Base-by-base conservation (phyloP, 108 stramenopile genomes). In the Discostella pseudostelligera region DNA sequence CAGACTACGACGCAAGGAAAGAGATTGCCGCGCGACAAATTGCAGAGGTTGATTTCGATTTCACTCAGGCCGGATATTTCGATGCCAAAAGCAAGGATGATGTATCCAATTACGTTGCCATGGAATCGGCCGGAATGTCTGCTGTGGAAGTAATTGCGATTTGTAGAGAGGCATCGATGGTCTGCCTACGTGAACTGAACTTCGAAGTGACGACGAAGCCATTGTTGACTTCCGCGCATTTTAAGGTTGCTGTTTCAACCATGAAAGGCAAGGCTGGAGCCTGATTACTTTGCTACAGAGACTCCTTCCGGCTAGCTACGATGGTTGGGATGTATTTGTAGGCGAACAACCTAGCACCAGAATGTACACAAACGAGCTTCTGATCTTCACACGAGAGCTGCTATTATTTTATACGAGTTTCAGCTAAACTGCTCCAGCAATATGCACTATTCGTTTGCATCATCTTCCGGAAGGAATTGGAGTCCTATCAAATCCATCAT, bases 101-200 rank as follows among this genome's bases (percentile, higher is more conserved):
- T 14, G n/a, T 86, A 22, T 49, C 82, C 1, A 47, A 48, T 8
- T 72, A 59, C 26, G 55, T 87, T 60, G 84, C 84, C 0, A 55
- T 56, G 28, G 59, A 74, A 47, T 84, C 89, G 19, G 74, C 69
- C 17, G 86, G 78, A 13, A 84, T 76, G 81, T 76, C 83, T 28
- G 89, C 83, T 9, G 79, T 85, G 35, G 81, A 77, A 40, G 65
- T 85, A 12, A 72, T 90, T 66, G 81, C 83, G 26, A 70, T 85
- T 35, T 86, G 85, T 42, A 72, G 84, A 56, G 83, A 85, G 56
- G 79, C 86, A 49, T 73, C 81, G 45, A 79, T 83, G 64, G 74
- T 61, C 46, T 65, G 68, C 24, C 65, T 79, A 2, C 22, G 78
- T 25, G 74, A 74, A 42, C 17, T 75, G 8, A 37, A 70, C 39